Evolutionary conservation across 108 stramenopile genomes (phyloP).

Genomic region (Nitzschia inconspicua): DNA sequence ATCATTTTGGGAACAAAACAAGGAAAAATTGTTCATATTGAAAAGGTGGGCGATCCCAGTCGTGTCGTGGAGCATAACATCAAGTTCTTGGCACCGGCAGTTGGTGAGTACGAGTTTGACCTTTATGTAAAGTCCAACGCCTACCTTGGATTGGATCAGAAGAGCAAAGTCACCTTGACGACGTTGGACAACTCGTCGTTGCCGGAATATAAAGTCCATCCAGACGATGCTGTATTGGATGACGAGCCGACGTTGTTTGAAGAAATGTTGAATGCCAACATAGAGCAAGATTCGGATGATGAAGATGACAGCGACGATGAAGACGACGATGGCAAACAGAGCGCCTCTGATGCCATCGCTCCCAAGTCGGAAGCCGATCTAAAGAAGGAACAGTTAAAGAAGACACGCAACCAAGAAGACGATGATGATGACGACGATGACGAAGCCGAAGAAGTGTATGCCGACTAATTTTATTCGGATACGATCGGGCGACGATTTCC

Average conservation of each 20-base stretch:
- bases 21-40: constrained; percentile 90
- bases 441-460: constrained; percentile 83
- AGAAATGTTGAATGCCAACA: constrained; percentile 90
- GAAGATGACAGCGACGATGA: neutral
- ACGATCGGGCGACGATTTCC: too few relatives aligned
- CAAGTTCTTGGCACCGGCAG: constrained; percentile 92
- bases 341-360: constrained; percentile 43
- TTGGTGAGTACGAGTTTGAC: constrained; percentile 88
- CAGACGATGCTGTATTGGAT: constrained; percentile 96
- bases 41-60: constrained; percentile 74
- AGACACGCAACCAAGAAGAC: constrained; percentile 77
- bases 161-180: constrained; percentile 57
- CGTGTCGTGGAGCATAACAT: constrained; percentile 86
- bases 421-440: constrained; percentile 71
- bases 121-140: constrained; percentile 88
- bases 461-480: too few relatives aligned
- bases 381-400: constrained; percentile 81
- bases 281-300: constrained; percentile 82
- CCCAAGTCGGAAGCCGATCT: constrained; percentile 73
- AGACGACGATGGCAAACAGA: constrained; percentile 28
- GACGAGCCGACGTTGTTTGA: constrained; percentile 99
- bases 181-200: constrained; percentile 86
- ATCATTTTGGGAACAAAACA: constrained; percentile 88
- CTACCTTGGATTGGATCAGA: constrained; percentile 93
- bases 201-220: constrained; percentile 94